Conservation (phyloP, 208 protist genomes). For the Phytomonas sp. region DNA sequence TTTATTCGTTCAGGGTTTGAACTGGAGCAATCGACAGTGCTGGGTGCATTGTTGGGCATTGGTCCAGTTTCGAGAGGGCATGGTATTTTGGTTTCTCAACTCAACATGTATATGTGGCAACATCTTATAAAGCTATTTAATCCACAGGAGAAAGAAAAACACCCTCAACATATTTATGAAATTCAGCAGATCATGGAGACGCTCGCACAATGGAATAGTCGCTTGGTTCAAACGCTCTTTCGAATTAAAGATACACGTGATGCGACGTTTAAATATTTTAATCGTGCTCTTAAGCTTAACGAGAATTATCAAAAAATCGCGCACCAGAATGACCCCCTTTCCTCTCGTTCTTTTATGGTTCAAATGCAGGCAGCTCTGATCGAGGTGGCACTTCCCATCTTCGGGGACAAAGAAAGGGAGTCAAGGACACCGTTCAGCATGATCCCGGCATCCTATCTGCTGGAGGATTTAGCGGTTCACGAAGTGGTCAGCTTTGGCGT, state of each 20-base stretch:
- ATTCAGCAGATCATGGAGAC: slow-evolving; percentile 39
- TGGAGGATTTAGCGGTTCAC: slow-evolving; percentile 26
- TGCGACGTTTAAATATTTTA: slow-evolving; percentile 59
- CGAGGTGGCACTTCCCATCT: slow-evolving; percentile 59
- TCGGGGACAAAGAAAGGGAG: slow-evolving; percentile 12
- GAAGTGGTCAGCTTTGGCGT: slow-evolving; percentile 40
- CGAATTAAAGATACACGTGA: slow-evolving; percentile 45
- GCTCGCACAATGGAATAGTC: slow-evolving; percentile 38
- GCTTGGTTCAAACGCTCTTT: slow-evolving; percentile 50
- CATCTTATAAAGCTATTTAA: slow-evolving; percentile 44
- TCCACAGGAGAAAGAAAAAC: slow-evolving; percentile 23
- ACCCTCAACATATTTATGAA: slow-evolving; percentile 34
- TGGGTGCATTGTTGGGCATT: slow-evolving; percentile 72
- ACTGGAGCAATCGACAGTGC: slow-evolving; percentile 58
- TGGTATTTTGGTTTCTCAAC: neutral
- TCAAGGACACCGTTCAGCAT: slow-evolving; percentile 20
- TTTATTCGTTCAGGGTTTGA: slow-evolving; percentile 39
- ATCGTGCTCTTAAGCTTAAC: slow-evolving; percentile 60
- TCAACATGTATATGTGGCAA: slow-evolving; percentile 19
- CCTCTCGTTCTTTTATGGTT: slow-evolving; percentile 71
- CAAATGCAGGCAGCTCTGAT: slow-evolving; percentile 74
- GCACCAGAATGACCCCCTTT: slow-evolving; percentile 56
- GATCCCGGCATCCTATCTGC: slow-evolving; percentile 57
- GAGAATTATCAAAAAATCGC: slow-evolving; percentile 74
- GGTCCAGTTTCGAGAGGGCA: slow-evolving; percentile 19